Evolutionary conservation across 345 rosid species (phyloP), one percentile per base, ranked within the genome.

Genomic region (Bruguiera sexangula): DNA sequence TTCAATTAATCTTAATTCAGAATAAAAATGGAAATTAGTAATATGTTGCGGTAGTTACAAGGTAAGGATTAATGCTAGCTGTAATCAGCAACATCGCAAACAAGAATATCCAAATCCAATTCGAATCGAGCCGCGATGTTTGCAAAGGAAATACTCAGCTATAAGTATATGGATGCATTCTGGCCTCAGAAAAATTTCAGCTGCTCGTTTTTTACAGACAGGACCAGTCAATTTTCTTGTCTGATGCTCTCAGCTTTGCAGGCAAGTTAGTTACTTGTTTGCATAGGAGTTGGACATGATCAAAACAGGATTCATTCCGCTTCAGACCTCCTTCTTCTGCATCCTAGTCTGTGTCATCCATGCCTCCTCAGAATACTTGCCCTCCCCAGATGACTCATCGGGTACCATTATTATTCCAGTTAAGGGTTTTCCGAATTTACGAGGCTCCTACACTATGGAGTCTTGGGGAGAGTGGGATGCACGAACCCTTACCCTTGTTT

Each of bases 131-230:
- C 29, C 29, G 29, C 69, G 82, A 58, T 61, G 27, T 13, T 27
- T n/a, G 3, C 86, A 24, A 80, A 22, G 70, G 61, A 46, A 46
- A n/a, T 3, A 19, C 13, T 9, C 11, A 4, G 7, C 22, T 82
- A 77, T 84, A 82, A 76, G 19, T 54, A 71, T 39, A 6, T 7
- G 32, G 2, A 21, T 70, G 39, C 52, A 19, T 31, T 61, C 55
- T 58, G 43, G 43, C 58, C 66, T 15, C 3, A 5, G 61, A 72
- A 75, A 75, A 72, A 18, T 77, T 79, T 82, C 71, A 74, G 74
- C 9, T 19, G 27, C 51, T 54, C 21, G 39, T 15, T 56, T 8
- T 18, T 65, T 26, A 34, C 34, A 19, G 55, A 21, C 43, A 15
- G 52, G 54, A 55, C 9, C 6, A 22, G 63, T 16, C 30, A 50